Conservation (phyloP, 2,329 filamentous ascomycete genomes). For the Penicillium hordei region DNA sequence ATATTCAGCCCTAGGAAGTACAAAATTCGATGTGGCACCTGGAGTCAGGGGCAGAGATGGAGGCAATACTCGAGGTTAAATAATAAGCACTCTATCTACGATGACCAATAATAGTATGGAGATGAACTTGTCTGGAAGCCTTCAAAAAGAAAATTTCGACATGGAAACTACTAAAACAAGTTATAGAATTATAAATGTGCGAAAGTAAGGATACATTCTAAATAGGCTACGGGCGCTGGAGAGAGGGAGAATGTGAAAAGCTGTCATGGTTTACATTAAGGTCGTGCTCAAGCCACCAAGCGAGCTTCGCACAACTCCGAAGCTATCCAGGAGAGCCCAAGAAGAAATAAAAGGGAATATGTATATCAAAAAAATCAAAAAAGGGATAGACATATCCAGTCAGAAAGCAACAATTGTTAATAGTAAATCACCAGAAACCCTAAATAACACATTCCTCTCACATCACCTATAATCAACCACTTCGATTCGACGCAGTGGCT, state of each 20-base stretch:
- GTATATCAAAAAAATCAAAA: conserved; percentile 25
- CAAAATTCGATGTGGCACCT: neutral
- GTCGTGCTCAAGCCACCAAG: conserved; percentile 31
- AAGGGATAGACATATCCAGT: conserved; percentile 26
- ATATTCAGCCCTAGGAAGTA: conserved; percentile 2
- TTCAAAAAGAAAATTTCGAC: neutral
- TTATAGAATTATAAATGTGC: neutral
- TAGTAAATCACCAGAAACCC: conserved; percentile 24
- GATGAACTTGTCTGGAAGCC: neutral
- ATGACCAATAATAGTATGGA: no score
- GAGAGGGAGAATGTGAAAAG: conserved; percentile 23
- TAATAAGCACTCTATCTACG: no score
- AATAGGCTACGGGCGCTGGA: conserved; percentile 24
- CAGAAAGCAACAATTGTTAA: conserved; percentile 27
- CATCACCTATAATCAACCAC: conserved; percentile 10
- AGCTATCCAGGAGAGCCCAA: conserved; percentile 31
- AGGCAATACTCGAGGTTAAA: neutral
- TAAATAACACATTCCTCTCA: conserved; percentile 26
- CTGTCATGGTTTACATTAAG: conserved; percentile 33
- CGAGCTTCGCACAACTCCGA: conserved; percentile 30
- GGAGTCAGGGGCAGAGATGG: neutral
- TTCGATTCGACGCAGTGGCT: conserved; percentile 1
- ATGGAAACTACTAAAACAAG: neutral
- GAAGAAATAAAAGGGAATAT: conserved; percentile 23
- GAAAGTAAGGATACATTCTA: conserved; percentile 19